These are phyloP conservation scores for Suillus alpinus DNA, from an alignment of 768 basidiomycete genomes.

Conservation along the genomic window DNA sequence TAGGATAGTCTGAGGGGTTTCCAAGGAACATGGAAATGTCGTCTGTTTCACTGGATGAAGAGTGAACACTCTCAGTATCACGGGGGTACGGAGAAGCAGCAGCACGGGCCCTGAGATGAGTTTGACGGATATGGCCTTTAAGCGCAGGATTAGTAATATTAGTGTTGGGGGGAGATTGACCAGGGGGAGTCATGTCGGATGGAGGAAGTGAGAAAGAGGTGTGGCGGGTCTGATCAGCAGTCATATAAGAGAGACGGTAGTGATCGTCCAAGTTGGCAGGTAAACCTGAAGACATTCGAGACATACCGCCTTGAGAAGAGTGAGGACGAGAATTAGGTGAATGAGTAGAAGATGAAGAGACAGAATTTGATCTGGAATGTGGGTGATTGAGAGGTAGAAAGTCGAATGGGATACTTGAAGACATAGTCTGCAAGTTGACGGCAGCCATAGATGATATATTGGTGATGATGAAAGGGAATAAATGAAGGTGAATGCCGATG, in stretches of 20 bases:
- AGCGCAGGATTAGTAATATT: conserved; percentile 72
- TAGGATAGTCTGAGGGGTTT: conserved; percentile 58
- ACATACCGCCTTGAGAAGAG: conserved; percentile 66
- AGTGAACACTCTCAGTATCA: conserved; percentile 82
- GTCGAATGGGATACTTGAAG: conserved; percentile 65
- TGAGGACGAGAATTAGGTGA: conserved; percentile 74
- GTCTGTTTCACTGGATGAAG: conserved; percentile 87
- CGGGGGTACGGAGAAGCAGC: conserved; percentile 84
- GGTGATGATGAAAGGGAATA: conserved; percentile 12
- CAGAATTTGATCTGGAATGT: conserved; percentile 77
- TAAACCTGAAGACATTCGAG: conserved; percentile 50
- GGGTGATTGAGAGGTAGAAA: conserved; percentile 59
- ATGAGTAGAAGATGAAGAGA: conserved; percentile 72
- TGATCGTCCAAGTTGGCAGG: conserved; percentile 63
- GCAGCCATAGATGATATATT: conserved; percentile 53
- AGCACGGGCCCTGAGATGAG: conserved; percentile 76
- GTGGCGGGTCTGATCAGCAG: conserved; percentile 43
- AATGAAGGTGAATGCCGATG: conserved; percentile 39
- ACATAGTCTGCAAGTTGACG: conserved; percentile 72
- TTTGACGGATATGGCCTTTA: conserved; percentile 73
- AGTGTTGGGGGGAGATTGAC: conserved; percentile 72
- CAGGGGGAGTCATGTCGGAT: conserved; percentile 41
- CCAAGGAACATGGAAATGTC: conserved; percentile 78
- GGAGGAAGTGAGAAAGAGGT: conserved; percentile 42
- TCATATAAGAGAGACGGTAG: conserved; percentile 64